Base-by-base conservation (phyloP, 208 protist species). In the Trypanosoma lewisi region DNA sequence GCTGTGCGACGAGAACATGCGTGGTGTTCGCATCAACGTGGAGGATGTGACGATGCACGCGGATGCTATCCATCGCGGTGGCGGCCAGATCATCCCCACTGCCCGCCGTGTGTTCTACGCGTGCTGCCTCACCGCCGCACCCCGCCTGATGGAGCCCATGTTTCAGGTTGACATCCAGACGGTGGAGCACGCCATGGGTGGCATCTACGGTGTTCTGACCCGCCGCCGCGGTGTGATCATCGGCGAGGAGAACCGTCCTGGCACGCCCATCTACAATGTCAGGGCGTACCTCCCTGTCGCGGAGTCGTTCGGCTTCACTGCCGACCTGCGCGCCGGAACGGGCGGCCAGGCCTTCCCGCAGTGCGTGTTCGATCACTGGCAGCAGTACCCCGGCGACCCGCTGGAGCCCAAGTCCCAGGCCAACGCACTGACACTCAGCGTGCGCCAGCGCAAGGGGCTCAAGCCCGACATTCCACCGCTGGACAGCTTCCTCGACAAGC, bases 341-440 rank as follows among this genome's bases (percentile, higher is more conserved):
- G 87, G 82, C 33, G 98, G 97, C 58, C 83, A 99, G 68, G 82
- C 82, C 21, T 87, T 89, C 78, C 97, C 98, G 52, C 98, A 99
- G 89, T 98, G 96, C 67, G 94, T 99, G 8, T 99, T 99, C 70
- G 95, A 99, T 80, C 98, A 99, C 90, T 99, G 97, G 96, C 70
- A 88, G 65, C 59, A 93, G 17, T 82, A 99, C 59, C 48, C 55
- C 21, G 95, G 93, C 49, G 77, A 98, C 74, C 88, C 94, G 50
- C 77, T 97, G 44, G 83, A 92, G 28, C 70, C 70, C 25, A 74
- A 73, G 57, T 80, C 69, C 42, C 77, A 82, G 73, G 72, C 83
- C 27, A 78, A 85, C 62, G 66, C 95, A 27, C 75, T 97, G 30
- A 82, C 98, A 45, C 27, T 73, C 8, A 62, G 50, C 21, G 93